Percentiles rank a stretch among this genome's conserved stretches.
These are phyloP conservation scores for Pseudodiploospora longispora DNA, from an alignment of 2,329 filamentous ascomycete genomes.

Conservation along the genomic window DNA sequence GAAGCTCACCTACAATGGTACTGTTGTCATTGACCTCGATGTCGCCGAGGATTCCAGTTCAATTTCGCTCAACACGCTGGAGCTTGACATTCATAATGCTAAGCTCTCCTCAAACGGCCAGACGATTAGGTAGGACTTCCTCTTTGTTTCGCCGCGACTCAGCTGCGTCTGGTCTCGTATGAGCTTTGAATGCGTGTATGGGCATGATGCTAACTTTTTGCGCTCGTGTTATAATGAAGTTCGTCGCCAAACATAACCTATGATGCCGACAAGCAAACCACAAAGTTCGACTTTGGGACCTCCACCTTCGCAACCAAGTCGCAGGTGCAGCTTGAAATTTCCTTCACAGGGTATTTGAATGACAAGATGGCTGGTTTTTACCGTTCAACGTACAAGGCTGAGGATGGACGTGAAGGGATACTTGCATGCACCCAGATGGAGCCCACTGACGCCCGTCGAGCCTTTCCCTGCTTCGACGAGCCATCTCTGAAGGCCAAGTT, in stretches of 20 bases:
- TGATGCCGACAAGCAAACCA: slow-evolving; percentile 73
- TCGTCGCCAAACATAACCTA: slow-evolving; percentile 48
- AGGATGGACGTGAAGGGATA: slow-evolving; percentile 70
- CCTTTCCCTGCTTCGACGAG: slow-evolving; percentile 96
- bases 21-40: slow-evolving; percentile 78
- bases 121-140: slow-evolving; percentile 32
- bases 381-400: slow-evolving; percentile 82
- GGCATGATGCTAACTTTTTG: too few species aligned
- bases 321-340: slow-evolving; percentile 56
- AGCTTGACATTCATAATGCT: slow-evolving; percentile 72
- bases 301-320: slow-evolving; percentile 58
- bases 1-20: slow-evolving; percentile 79
- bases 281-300: slow-evolving; percentile 71
- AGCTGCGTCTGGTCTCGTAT: too few species aligned
- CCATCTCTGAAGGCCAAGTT: slow-evolving; percentile 89
- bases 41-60: slow-evolving; percentile 77
- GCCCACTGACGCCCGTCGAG: slow-evolving; percentile 83
- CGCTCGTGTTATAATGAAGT: slow-evolving; percentile 3
- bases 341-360: slow-evolving; percentile 72
- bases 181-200: too few species aligned
- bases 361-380: slow-evolving; percentile 98
- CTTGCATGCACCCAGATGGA: slow-evolving; percentile 95
- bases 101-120: slow-evolving; percentile 36
- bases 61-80: slow-evolving; percentile 79
- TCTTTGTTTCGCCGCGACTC: background rate